Evolutionary conservation across 202 grass and related monocot species (phyloP).

Genomic region (Cymbopogon flexuosus): DNA sequence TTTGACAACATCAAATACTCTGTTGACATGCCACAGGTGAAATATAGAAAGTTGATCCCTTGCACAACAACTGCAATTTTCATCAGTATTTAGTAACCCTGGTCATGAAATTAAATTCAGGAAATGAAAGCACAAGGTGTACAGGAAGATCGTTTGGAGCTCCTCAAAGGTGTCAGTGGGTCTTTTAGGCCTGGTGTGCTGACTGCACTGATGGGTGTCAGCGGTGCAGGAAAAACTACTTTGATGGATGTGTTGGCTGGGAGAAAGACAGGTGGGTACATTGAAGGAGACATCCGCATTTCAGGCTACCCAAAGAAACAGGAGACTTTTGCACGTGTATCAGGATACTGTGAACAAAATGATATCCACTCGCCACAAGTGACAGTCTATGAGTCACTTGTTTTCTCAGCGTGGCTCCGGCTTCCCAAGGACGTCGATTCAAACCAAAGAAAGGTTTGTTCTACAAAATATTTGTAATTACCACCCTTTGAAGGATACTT

Average conservation of each 20-base stretch:
- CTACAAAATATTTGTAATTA: neutral
- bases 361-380: conserved; percentile 92
- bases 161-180: conserved; percentile 81
- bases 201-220: conserved; percentile 89
- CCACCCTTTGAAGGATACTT: neutral
- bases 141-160: conserved; percentile 61
- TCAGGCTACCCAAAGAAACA: conserved; percentile 94
- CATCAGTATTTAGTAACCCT: conserved; percentile 10
- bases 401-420: conserved; percentile 90
- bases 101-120: conserved; percentile 33
- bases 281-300: conserved; percentile 69
- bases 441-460: conserved; percentile 58
- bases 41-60: neutral
- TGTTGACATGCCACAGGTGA: conserved; percentile 91
- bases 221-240: conserved; percentile 88
- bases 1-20: conserved; percentile 76
- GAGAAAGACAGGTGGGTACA: conserved; percentile 86
- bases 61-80: neutral
- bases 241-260: conserved; percentile 92
- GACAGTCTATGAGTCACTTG: conserved; percentile 70
- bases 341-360: conserved; percentile 83
- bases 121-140: conserved; percentile 94
- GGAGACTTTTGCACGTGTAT: conserved; percentile 84
- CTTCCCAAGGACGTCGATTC: conserved; percentile 68
- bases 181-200: conserved; percentile 89